Evolutionary conservation across 2,329 filamentous ascomycete species (phyloP).

Genomic region (Oidium heveae): DNA sequence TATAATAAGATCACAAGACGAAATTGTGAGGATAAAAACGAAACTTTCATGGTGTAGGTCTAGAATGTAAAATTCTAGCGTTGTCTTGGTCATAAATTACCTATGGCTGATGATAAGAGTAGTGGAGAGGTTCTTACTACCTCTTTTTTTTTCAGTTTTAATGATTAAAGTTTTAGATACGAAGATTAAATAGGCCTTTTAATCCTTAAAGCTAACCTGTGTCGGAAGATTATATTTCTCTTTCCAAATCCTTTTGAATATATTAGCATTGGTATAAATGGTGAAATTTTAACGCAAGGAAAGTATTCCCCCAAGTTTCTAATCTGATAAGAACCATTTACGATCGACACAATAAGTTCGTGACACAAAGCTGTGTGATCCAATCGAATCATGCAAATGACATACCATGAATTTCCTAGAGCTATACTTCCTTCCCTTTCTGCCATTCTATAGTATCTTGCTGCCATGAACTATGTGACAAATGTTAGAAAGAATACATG

Average conservation of each 20-base stretch:
- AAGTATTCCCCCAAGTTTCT: no score
- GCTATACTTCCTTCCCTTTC: conserved; percentile 76
- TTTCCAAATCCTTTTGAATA: conserved; percentile 55
- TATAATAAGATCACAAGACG: no score
- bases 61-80: no score
- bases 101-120: no score
- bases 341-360: no score
- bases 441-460: conserved; percentile 77
- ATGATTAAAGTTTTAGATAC: no score
- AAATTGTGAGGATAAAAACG: no score
- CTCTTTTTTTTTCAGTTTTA: no score
- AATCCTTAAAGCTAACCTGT: not conserved
- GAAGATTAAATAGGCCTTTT: not conserved
- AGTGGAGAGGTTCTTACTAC: no score
- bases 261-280: not conserved
- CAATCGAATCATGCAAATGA: conserved; percentile 8
- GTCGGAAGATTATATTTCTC: conserved; percentile 50
- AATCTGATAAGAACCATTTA: not conserved
- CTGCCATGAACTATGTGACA: conserved; percentile 40
- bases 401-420: conserved; percentile 85
- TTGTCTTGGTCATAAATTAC: no score
- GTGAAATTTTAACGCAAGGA: not conserved
- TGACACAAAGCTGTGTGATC: not conserved
- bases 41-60: no score
- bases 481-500: conserved; percentile 15